These are phyloP conservation scores for Metarhizium anisopliae DNA, from an alignment of 2,329 filamentous ascomycete species.

Conservation along the genomic window DNA sequence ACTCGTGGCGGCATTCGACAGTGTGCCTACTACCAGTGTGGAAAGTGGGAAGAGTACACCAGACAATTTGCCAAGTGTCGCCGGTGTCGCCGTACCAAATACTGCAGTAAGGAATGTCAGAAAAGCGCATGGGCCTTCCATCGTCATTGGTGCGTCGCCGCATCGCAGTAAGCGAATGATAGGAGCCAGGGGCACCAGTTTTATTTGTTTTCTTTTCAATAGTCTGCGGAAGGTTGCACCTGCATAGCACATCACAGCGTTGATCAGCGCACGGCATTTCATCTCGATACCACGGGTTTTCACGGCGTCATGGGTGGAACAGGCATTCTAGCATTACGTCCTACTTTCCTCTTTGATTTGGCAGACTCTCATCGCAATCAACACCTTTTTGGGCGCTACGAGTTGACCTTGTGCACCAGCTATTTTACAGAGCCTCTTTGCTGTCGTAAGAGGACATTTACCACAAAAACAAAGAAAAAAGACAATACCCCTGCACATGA, in stretches of 20 bases:
- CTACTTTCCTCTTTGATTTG: slow-evolving; percentile 5
- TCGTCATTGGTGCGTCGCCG: slow-evolving; percentile 90
- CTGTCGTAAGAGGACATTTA: slow-evolving; percentile 5
- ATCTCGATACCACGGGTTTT: slow-evolving; percentile 35
- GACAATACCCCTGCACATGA: neutral
- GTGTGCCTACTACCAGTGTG: slow-evolving; percentile 96
- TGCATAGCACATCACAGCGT: slow-evolving; percentile 34
- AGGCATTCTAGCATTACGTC: slow-evolving; percentile 9
- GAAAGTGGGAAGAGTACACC: slow-evolving; percentile 96
- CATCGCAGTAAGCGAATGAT: slow-evolving; percentile 37
- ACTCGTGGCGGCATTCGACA: slow-evolving; percentile 88
- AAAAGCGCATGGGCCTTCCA: slow-evolving; percentile 99
- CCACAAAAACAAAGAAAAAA: neutral
- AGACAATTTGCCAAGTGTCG: slow-evolving; percentile 97
- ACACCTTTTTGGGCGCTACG: neutral
- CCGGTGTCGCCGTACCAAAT: slow-evolving; percentile 91
- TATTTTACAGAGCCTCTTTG: neutral
- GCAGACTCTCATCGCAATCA: slow-evolving; percentile 1
- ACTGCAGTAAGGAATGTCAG: slow-evolving; percentile 99
- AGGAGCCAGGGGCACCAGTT: slow-evolving; percentile 8
- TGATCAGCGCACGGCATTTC: slow-evolving; percentile 31
- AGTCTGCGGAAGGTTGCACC: slow-evolving; percentile 21
- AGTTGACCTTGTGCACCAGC: neutral
- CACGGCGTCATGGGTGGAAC: slow-evolving; percentile 16
- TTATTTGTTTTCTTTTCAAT: slow-evolving; percentile 19